Conservation (phyloP, 2,329 filamentous ascomycete species). For the Aspergillus neotritici region DNA sequence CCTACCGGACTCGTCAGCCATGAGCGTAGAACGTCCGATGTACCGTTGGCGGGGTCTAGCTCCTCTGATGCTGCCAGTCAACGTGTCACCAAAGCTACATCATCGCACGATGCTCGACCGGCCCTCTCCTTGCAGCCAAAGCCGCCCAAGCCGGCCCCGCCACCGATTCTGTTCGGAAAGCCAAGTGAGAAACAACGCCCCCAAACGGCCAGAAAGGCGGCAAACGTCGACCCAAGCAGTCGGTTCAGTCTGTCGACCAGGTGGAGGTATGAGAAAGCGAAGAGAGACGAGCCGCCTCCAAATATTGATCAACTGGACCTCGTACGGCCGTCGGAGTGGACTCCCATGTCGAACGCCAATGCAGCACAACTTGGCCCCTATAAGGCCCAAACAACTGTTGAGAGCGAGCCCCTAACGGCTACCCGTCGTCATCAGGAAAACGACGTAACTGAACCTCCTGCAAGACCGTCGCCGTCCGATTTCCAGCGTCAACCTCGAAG, state of each 20-base stretch:
- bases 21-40: too few relatives aligned
- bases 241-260: conserved; percentile 23
- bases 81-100: too few relatives aligned
- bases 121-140: neutral
- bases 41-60: too few relatives aligned
- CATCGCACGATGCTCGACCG: too few relatives aligned
- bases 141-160: conserved; percentile 1
- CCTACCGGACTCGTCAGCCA: too few relatives aligned
- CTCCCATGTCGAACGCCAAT: conserved; percentile 7
- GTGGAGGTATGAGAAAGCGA: conserved; percentile 28
- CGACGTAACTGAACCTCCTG: too few relatives aligned
- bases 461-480: too few relatives aligned
- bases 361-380: neutral
- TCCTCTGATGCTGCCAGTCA: too few relatives aligned
- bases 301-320: conserved; percentile 33
- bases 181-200: neutral
- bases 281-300: conserved; percentile 30
- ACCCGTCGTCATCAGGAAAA: too few relatives aligned
- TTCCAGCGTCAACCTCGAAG: too few relatives aligned
- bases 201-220: conserved; percentile 5
- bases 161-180: conserved; percentile 16
- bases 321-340: conserved; percentile 31
- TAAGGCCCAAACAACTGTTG: too few relatives aligned
- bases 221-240: conserved; percentile 3
- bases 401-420: too few relatives aligned